A percentile compares a stretch with the other conserved stretches of the same genome.
Conservation (phyloP, 371 early-diverging fungal species). For the Choanephora cucurbitarum region DNA sequence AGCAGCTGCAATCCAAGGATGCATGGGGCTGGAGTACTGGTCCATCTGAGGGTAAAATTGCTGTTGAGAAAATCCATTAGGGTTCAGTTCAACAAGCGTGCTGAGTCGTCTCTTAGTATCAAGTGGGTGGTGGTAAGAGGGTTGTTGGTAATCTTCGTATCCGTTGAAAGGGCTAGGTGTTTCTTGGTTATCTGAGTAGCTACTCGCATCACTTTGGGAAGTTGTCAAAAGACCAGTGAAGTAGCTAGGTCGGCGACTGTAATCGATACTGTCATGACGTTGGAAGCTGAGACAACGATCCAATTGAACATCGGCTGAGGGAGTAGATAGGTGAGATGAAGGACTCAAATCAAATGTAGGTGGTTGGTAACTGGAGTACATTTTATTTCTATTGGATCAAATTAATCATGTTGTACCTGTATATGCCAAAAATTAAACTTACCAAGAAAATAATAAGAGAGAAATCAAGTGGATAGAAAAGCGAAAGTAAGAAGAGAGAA, state of each 20-base stretch:
- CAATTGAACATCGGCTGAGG: slow-evolving; percentile 2
- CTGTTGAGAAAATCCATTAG: slow-evolving; percentile 6
- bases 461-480: slow-evolving; percentile 1
- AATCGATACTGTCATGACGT: slow-evolving; percentile 32
- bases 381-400: slow-evolving; percentile 6
- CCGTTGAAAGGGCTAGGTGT: slow-evolving; percentile 27
- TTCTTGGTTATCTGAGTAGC: slow-evolving; percentile 27
- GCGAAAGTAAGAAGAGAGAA: not conserved
- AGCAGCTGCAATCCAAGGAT: slow-evolving; percentile 18
- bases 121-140: slow-evolving; percentile 18
- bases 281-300: not conserved
- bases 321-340: not conserved
- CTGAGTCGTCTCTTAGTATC: slow-evolving; percentile 25
- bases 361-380: slow-evolving; percentile 13
- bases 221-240: slow-evolving; percentile 30
- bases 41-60: slow-evolving; percentile 3
- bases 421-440: not conserved
- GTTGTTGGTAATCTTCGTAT: slow-evolving; percentile 27
- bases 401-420: not conserved
- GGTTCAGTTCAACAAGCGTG: slow-evolving; percentile 19
- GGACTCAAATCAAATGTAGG: slow-evolving; percentile 13
- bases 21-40: slow-evolving; percentile 6
- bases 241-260: slow-evolving; percentile 30
- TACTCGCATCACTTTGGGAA: slow-evolving; percentile 24
- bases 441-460: not conserved